Conservation (phyloP, 2,329 filamentous ascomycete genomes). For the Dryadomyces quercivorus region DNA sequence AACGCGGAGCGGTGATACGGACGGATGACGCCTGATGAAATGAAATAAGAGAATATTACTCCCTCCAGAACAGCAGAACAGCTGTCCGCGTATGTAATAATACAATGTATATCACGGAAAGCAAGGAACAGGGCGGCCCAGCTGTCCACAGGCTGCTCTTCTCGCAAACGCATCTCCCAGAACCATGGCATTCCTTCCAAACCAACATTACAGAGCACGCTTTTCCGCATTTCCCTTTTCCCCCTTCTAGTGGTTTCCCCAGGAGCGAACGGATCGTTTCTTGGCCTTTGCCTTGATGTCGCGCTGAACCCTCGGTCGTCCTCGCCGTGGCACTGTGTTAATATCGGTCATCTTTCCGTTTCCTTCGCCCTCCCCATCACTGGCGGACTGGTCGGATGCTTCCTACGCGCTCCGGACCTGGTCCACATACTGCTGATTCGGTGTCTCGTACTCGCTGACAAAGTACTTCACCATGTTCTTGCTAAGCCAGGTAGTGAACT, state of each 20-base stretch:
- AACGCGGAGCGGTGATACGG: too few relatives aligned
- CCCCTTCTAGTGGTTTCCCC: too few relatives aligned
- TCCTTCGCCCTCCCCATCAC: not conserved
- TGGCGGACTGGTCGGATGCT: not conserved
- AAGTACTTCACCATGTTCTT: constrained; percentile 71
- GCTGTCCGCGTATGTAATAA: not conserved
- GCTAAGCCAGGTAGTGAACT: constrained; percentile 75
- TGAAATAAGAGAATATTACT: not conserved
- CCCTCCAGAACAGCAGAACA: not conserved
- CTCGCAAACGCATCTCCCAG: not conserved
- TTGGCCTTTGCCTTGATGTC: not conserved
- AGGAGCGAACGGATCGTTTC: too few relatives aligned
- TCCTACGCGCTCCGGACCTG: constrained; percentile 39
- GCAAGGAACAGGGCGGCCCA: not conserved
- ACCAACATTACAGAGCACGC: too few relatives aligned
- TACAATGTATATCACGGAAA: not conserved
- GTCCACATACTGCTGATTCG: constrained; percentile 59
- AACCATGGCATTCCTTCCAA: not conserved
- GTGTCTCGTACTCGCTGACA: constrained; percentile 60
- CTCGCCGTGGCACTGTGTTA: not conserved
- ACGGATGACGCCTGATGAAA: not conserved
- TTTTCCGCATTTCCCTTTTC: too few relatives aligned
- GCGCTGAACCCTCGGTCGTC: not conserved
- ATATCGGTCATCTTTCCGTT: not conserved
- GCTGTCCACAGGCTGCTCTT: not conserved